Percentiles rank a stretch among this genome's conserved stretches.
Evolutionary conservation across 1,284 basidiomycete genomes (phyloP).

Genomic region (Coniferiporia sulphurascens): DNA sequence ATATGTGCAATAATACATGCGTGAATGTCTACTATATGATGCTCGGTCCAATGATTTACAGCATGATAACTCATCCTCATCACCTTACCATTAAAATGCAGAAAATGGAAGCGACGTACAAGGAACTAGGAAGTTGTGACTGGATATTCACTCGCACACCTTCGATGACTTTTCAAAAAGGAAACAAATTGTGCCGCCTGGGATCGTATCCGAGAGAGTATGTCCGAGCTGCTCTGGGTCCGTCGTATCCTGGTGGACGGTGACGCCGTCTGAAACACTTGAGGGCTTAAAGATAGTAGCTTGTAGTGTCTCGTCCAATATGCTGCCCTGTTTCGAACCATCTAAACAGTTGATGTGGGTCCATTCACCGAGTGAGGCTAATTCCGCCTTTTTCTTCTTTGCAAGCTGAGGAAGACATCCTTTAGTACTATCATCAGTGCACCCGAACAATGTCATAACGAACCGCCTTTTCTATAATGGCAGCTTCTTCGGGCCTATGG

Average conservation of each 20-base stretch:
- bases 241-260: neutral
- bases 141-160: neutral
- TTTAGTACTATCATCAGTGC: neutral
- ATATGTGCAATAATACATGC: too few relatives aligned
- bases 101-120: too few relatives aligned
- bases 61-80: too few relatives aligned
- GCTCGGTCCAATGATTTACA: too few relatives aligned
- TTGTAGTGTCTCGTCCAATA: slow-evolving; percentile 42
- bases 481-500: slow-evolving; percentile 42
- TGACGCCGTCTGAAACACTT: neutral
- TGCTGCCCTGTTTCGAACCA: slow-evolving; percentile 37
- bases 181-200: slow-evolving; percentile 66
- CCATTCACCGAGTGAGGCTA: slow-evolving; percentile 86
- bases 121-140: too few relatives aligned
- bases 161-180: slow-evolving; percentile 57
- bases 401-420: slow-evolving; percentile 44
- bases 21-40: too few relatives aligned
- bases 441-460: slow-evolving; percentile 22
- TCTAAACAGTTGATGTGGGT: slow-evolving; percentile 76
- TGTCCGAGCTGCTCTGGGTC: neutral
- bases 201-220: slow-evolving; percentile 36
- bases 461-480: slow-evolving; percentile 53
- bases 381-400: slow-evolving; percentile 68
- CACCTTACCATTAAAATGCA: too few relatives aligned
- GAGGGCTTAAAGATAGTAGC: neutral